Evolutionary conservation across 1,284 basidiomycete species (phyloP).

Genomic region (Pholiota adiposa): DNA sequence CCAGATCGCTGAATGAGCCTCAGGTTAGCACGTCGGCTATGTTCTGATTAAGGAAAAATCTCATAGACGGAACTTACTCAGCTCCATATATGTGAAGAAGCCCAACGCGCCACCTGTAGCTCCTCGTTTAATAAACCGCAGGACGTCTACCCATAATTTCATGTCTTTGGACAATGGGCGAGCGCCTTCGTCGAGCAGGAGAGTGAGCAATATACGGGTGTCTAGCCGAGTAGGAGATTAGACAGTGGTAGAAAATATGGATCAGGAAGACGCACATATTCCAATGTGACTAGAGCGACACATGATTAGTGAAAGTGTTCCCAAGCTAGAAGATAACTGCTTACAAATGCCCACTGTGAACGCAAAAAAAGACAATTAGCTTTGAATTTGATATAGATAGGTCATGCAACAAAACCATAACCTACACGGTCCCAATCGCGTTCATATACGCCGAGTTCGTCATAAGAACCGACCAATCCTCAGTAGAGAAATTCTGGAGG

Average conservation of each 20-base stretch:
- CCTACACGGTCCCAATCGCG: slow-evolving; percentile 49
- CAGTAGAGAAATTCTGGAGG: slow-evolving; percentile 65
- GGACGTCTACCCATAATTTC: slow-evolving; percentile 68
- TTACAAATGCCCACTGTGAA: slow-evolving; percentile 43
- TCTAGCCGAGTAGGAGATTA: slow-evolving; percentile 34
- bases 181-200: slow-evolving; percentile 57
- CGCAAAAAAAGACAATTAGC: slow-evolving; percentile 8
- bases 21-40: slow-evolving; percentile 1
- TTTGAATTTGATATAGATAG: not conserved
- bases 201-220: slow-evolving; percentile 59
- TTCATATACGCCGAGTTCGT: slow-evolving; percentile 64
- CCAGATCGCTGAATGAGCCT: slow-evolving; percentile 45
- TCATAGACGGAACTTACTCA: slow-evolving; percentile 41
- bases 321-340: slow-evolving; percentile 17
- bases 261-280: slow-evolving; percentile 39
- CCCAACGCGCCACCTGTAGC: slow-evolving; percentile 58
- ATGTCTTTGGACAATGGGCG: slow-evolving; percentile 58
- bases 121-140: slow-evolving; percentile 59
- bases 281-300: slow-evolving; percentile 48
- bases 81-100: slow-evolving; percentile 70
- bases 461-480: slow-evolving; percentile 60
- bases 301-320: not conserved
- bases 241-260: not conserved
- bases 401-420: not conserved
- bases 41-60: not conserved